These are phyloP conservation scores for Bassia scoparia DNA, from an alignment of 148 eudicot species.

Conservation along the genomic window DNA sequence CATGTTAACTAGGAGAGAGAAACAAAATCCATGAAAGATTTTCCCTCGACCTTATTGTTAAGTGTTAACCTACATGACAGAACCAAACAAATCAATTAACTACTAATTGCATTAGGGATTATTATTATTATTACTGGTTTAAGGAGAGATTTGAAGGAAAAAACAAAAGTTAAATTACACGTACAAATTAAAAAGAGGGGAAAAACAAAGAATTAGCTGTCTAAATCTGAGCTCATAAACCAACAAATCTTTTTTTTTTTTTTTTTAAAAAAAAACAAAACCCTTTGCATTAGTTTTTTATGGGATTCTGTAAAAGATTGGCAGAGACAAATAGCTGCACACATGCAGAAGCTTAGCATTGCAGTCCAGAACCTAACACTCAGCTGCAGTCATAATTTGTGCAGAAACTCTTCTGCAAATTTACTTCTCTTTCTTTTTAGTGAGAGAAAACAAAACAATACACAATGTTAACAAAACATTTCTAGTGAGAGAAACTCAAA, in stretches of 20 bases:
- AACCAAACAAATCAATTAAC: no score
- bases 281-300: conserved; percentile 33
- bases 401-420: conserved; percentile 12
- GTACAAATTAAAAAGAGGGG: background rate
- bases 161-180: background rate
- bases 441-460: conserved; percentile 16
- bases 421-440: no score
- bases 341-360: conserved; percentile 32
- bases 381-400: conserved; percentile 44
- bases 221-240: conserved; percentile 20
- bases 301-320: conserved; percentile 59
- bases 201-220: conserved; percentile 12
- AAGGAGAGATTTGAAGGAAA: background rate
- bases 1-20: no score
- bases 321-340: conserved; percentile 78
- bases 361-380: conserved; percentile 36
- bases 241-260: conserved; percentile 6
- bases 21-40: no score
- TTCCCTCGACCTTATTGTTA: no score
- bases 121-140: no score
- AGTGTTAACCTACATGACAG: no score
- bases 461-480: background rate
- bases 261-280: no score
- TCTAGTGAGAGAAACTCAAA: background rate
- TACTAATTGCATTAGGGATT: no score